Base-by-base conservation (phyloP, 441 rosid genomes). In the Adansonia madagascariensis region DNA sequence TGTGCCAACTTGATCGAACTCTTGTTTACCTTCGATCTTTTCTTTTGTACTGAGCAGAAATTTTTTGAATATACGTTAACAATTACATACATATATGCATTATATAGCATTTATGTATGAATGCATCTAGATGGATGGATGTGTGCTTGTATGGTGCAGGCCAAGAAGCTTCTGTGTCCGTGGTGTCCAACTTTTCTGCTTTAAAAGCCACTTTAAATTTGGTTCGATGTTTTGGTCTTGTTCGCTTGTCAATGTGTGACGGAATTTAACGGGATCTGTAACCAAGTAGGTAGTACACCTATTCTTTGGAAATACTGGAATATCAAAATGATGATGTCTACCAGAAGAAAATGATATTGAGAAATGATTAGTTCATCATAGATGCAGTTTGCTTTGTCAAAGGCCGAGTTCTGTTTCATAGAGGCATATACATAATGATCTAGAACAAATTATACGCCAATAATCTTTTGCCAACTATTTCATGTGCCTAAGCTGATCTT, bases 1-100 rank as follows among this genome's bases (percentile, higher is more conserved):
- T 50, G 49, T 79, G 31, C 65, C 62, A 81, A 62, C 77, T 73
- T 79, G 74, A 76, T 80, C 6, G 31, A 59, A 53, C 62, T 31
- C 65, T 75, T 64, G 68, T 46, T 59, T 44, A 50, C 41, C 11
- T 31, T 7, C 7, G 9, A 39, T 49, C 66, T 53, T 75, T 14
- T 39, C 49, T 35, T 63, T 63, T 61, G 22, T 41, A 2, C 3
- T 35, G 68, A 35, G 39, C 3, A 76, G 53, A 75, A 31, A 20
- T 1, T 55, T 61, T 3, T 43, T 74, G 52, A 74, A 10, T 22
- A 47, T 6, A 22, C 22, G 1, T 24, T 3, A 15, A 15, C 39
- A 39, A 15, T 15, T 31, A 15, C 4, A 39, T 65, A 1, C 9
- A 4, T 8, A 14, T 15, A 10, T 50, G 18, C 31, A 17, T 31